Conservation (phyloP, 1,284 basidiomycete species). For the Lentinula novae-zelandiae region DNA sequence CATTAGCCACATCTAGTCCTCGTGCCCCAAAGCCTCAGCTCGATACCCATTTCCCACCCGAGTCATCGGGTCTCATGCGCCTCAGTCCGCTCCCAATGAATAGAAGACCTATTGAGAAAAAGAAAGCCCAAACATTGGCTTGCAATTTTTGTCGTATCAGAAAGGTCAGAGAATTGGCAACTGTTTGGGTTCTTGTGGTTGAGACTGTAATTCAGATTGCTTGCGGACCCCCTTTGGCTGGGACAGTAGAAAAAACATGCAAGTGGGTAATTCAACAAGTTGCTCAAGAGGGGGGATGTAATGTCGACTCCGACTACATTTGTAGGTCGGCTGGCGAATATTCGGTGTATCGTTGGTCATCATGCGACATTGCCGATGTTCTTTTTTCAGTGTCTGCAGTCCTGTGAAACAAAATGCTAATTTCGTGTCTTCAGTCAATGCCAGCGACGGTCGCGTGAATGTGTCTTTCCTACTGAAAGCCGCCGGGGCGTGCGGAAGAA, state of each 20-base stretch:
- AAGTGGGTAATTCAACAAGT: slow-evolving; percentile 41
- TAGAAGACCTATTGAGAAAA: slow-evolving; percentile 18
- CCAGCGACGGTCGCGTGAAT: slow-evolving; percentile 50
- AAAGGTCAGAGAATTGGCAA: slow-evolving; percentile 7
- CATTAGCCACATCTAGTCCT: slow-evolving; percentile 6
- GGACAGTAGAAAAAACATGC: slow-evolving; percentile 52
- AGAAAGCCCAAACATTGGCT: slow-evolving; percentile 13
- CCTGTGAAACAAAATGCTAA: slow-evolving; percentile 13
- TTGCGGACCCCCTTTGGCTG: slow-evolving; percentile 50
- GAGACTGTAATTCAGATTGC: slow-evolving; percentile 54
- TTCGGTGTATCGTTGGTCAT: slow-evolving; percentile 2
- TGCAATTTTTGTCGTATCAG: slow-evolving; percentile 15
- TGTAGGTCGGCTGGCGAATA: background rate
- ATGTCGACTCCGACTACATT: background rate
- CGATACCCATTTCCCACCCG: slow-evolving; percentile 7
- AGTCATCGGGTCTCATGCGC: slow-evolving; percentile 22
- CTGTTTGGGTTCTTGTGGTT: background rate
- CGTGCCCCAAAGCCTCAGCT: slow-evolving; percentile 7
- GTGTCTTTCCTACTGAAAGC: slow-evolving; percentile 58
- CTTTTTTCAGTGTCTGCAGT: slow-evolving; percentile 17
- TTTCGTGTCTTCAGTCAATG: slow-evolving; percentile 46
- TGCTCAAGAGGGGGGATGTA: background rate
- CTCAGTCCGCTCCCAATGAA: slow-evolving; percentile 29
- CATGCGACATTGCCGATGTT: background rate
- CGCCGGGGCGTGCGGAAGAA: slow-evolving; percentile 58